Evolutionary conservation across 202 grass and related monocot species (phyloP).

Genomic region (Cymbopogon flexuosus): DNA sequence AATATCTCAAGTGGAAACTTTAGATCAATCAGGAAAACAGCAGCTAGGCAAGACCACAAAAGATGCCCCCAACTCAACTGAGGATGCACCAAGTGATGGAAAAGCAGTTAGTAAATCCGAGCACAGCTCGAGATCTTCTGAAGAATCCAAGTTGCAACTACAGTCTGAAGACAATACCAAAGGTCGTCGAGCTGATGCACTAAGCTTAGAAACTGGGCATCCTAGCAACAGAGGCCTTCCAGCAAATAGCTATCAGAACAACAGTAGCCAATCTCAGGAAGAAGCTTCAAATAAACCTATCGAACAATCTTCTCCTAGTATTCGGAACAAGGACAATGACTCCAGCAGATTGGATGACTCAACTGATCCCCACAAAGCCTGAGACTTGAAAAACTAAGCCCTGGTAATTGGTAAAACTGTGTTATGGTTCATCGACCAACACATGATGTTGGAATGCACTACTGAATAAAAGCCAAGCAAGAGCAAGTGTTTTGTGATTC

Average conservation of each 20-base stretch:
- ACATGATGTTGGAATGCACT: not conserved
- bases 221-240: not conserved
- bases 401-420: not conserved
- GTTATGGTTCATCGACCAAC: not conserved
- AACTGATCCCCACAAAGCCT: not conserved
- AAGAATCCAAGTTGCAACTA: slow-evolving; percentile 10
- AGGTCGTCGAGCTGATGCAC: not conserved
- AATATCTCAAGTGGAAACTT: slow-evolving; percentile 24
- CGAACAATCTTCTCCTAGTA: slow-evolving; percentile 1
- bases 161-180: not conserved
- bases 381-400: not conserved
- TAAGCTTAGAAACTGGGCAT: not conserved
- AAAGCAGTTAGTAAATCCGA: not conserved
- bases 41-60: not conserved
- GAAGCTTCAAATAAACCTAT: not conserved
- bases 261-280: slow-evolving; percentile 21
- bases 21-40: slow-evolving; percentile 15
- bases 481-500: not conserved
- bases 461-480: slow-evolving; percentile 14
- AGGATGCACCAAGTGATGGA: not conserved
- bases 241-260: not conserved
- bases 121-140: slow-evolving; percentile 3
- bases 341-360: slow-evolving; percentile 12
- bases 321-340: not conserved
- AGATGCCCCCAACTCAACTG: not conserved